Conservation (phyloP, 202 grass and related monocot genomes). For the Panicum virgatum region DNA sequence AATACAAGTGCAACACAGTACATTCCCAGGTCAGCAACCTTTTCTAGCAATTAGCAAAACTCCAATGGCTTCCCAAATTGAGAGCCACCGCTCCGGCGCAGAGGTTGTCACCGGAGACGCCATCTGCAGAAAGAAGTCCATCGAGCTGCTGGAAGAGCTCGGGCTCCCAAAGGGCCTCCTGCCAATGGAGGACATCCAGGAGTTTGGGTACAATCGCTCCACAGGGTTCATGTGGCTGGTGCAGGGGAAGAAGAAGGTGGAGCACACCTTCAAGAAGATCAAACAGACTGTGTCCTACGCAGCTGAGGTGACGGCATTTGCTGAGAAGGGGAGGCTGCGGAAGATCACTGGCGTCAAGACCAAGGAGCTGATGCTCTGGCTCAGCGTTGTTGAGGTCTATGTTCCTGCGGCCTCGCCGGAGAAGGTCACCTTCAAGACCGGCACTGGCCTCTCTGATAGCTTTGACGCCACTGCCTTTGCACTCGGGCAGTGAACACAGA, state of each 20-base stretch:
- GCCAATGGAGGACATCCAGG: constrained; percentile 27
- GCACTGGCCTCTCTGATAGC: constrained; percentile 36
- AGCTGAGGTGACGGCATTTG: background rate
- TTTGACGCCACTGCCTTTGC: constrained; percentile 14
- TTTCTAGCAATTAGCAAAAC: background rate
- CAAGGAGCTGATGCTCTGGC: constrained; percentile 39
- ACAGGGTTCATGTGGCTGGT: constrained; percentile 33
- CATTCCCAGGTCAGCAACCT: background rate
- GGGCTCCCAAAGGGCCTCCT: constrained; percentile 34
- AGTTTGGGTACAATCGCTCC: constrained; percentile 33
- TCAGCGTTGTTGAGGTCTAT: constrained; percentile 35
- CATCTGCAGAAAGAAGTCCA: background rate
- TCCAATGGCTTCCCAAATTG: constrained; percentile 24
- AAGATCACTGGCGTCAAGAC: constrained; percentile 35
- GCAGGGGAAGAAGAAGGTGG: constrained; percentile 41
- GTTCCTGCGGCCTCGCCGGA: background rate
- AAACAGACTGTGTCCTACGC: constrained; percentile 21
- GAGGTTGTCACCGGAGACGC: constrained; percentile 10
- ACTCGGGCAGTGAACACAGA: background rate
- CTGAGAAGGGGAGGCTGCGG: background rate
- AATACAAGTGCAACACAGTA: too few relatives aligned
- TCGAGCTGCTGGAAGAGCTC: constrained; percentile 21
- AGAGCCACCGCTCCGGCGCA: constrained; percentile 32
- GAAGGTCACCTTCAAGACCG: constrained; percentile 38
- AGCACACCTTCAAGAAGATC: constrained; percentile 46